Conservation (phyloP, 2,329 filamentous ascomycete genomes). For the Fusarium subtropicale region DNA sequence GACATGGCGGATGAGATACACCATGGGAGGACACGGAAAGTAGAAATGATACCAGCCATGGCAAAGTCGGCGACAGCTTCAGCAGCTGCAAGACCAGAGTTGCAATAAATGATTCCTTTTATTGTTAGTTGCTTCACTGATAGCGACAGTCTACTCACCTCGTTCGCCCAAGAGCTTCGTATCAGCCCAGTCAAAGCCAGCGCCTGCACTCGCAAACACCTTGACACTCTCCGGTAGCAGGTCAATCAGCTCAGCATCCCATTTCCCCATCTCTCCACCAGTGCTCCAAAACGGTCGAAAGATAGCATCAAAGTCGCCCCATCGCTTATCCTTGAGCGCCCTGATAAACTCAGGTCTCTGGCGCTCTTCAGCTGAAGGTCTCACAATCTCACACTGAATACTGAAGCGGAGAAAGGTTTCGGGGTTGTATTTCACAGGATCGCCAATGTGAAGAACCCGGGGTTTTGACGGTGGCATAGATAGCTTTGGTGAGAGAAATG, state of each 20-base stretch:
- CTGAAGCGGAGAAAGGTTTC: conserved; percentile 59
- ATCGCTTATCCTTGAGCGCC: conserved; percentile 62
- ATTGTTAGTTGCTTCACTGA: conserved; percentile 2
- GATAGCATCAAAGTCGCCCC: conserved; percentile 66
- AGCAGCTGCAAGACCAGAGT: conserved; percentile 75
- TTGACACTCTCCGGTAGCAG: conserved; percentile 66
- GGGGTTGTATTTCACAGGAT: conserved; percentile 65
- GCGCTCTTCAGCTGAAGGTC: conserved; percentile 63
- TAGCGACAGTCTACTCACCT: conserved; percentile 54
- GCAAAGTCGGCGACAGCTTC: conserved; percentile 80
- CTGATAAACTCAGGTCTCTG: conserved; percentile 61
- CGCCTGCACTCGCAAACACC: conserved; percentile 73
- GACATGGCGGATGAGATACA: conserved; percentile 67
- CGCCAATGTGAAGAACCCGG: conserved; percentile 81
- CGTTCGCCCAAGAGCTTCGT: conserved; percentile 69
- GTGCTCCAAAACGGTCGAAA: conserved; percentile 73
- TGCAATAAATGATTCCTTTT: conserved; percentile 76
- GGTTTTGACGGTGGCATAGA: conserved; percentile 50
- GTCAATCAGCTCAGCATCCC: conserved; percentile 69
- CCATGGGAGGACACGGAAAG: conserved; percentile 76
- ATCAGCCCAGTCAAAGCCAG: conserved; percentile 75
- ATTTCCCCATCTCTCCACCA: conserved; percentile 74
- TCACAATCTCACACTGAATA: conserved; percentile 61
- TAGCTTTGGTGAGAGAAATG: conserved; percentile 45
- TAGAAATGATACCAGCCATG: conserved; percentile 74